Base-by-base conservation (phyloP, 2,329 filamentous ascomycete species). In the Aspergillus sp. region DNA sequence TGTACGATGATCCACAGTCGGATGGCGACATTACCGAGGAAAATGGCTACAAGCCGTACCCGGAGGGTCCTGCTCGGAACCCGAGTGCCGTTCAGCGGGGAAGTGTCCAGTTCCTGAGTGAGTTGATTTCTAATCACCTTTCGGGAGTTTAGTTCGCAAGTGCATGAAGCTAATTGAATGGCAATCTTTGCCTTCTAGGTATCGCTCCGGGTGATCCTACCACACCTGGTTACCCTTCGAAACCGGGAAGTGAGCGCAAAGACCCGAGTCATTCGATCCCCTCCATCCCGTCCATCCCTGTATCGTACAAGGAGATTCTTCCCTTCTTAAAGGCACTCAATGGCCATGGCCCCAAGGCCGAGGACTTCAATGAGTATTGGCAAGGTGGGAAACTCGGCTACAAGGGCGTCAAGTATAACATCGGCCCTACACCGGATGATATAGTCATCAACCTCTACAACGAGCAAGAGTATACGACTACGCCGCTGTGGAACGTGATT, bases 171-270 rank as follows among this genome's bases (percentile, higher is more conserved):
- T 42, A 7, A 42, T 20, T 24, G 22, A 10, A 14, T 52, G 22
- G 56, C 42, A 12, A 14, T 56, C 42, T 31, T 46, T 65, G 32
- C 14, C 32, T 50, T 52, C 39, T 59, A 86, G 84, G 83, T 64
- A 78, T 85, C 45, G 80, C 81, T 50, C 85, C 86, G 20, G 87
- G 86, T 56, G 87, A 98, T 70, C 94, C 94, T 52, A 96, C 95
- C 0, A 98, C 95, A 0, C 92, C 92, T 18, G 95, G 95, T 11
- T 97, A 96, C 71, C 90, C 94, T 7, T 96, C 92, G 0, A 94
- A 94, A 74, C 94, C 93, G 5, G 94, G 90, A n/a, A 90, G 83
- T 24, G 90, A 91, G 39, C 88, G 94, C 24, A 82, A 87, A 59
- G 86, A 91, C 7, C 86, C 88, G 0, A 82, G 91, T 20, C 81